Evolutionary conservation across 31 red algal genomes (phyloP).

Genomic region (Asparagopsis taxiformis): DNA sequence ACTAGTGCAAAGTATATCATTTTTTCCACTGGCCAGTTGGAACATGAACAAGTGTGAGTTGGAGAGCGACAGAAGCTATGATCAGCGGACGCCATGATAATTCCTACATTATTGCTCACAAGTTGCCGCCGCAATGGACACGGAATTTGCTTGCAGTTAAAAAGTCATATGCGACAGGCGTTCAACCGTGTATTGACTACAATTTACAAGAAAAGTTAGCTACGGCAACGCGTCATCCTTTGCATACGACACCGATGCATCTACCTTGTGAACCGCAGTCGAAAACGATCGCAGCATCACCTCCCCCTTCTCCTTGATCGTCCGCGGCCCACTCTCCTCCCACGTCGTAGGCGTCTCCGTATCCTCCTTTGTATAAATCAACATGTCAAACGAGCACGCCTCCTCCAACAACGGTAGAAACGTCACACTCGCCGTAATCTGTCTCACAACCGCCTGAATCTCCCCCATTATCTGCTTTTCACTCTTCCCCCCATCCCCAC

Average conservation of each 20-base stretch:
- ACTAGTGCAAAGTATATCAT: too few relatives aligned
- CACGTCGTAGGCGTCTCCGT: slow-evolving; percentile 66
- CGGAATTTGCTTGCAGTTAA: too few relatives aligned
- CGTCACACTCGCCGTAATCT: slow-evolving; percentile 95
- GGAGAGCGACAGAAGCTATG: too few relatives aligned
- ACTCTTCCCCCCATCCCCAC: too few relatives aligned
- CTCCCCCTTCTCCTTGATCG: slow-evolving; percentile 62
- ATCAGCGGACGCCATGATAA: too few relatives aligned
- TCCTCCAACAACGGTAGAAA: slow-evolving; percentile 92
- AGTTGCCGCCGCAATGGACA: too few relatives aligned
- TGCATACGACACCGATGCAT: slow-evolving; percentile 84
- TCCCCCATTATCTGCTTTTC: slow-evolving; percentile 60
- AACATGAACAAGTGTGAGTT: too few relatives aligned
- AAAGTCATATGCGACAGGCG: too few relatives aligned
- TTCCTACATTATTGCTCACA: too few relatives aligned
- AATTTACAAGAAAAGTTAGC: too few relatives aligned
- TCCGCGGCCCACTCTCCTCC: slow-evolving; percentile 80
- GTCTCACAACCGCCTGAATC: slow-evolving; percentile 93
- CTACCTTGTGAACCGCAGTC: slow-evolving; percentile 86
- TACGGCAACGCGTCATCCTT: slow-evolving; percentile 33
- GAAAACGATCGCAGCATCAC: slow-evolving; percentile 89
- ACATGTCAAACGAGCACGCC: slow-evolving; percentile 91
- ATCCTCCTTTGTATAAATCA: slow-evolving; percentile 83
- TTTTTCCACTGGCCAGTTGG: too few relatives aligned
- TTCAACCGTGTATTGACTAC: too few relatives aligned